These are phyloP conservation scores for Aspergillus tubingensis DNA, from an alignment of 2,329 filamentous ascomycete species.

Conservation along the genomic window DNA sequence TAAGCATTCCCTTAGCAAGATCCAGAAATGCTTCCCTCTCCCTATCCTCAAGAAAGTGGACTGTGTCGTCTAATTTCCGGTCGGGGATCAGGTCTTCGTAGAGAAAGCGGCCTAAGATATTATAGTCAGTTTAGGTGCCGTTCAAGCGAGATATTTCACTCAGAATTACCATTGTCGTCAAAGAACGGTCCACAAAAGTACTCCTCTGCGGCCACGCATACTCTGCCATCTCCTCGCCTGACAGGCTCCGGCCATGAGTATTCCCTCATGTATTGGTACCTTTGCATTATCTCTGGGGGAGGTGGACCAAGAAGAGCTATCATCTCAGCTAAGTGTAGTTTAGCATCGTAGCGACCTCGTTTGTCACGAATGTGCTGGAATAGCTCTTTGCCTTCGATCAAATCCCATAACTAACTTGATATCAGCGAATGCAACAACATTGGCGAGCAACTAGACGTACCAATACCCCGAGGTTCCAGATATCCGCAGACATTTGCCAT, in stretches of 20 bases:
- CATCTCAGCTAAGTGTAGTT: slow-evolving; percentile 47
- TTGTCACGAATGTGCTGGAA: slow-evolving; percentile 39
- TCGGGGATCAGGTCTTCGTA: slow-evolving; percentile 37
- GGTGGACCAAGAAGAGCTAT: slow-evolving; percentile 45
- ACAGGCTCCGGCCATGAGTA: slow-evolving; percentile 34
- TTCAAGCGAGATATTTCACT: too few species aligned
- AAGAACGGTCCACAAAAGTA: slow-evolving; percentile 44
- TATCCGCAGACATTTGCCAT: slow-evolving; percentile 43
- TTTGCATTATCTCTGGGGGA: slow-evolving; percentile 37
- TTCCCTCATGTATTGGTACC: slow-evolving; percentile 35
- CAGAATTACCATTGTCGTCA: slow-evolving; percentile 21
- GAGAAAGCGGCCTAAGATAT: slow-evolving; percentile 32
- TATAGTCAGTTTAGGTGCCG: too few species aligned
- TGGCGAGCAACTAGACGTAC: too few species aligned
- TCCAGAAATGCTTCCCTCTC: slow-evolving; percentile 30
- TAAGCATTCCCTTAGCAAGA: slow-evolving; percentile 34
- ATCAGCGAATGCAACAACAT: too few species aligned
- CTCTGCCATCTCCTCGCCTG: slow-evolving; percentile 28
- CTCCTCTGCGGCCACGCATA: slow-evolving; percentile 36
- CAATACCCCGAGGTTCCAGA: slow-evolving; percentile 46
- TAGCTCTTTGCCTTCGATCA: slow-evolving; percentile 40
- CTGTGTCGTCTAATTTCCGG: slow-evolving; percentile 31
- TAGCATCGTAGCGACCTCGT: slow-evolving; percentile 39
- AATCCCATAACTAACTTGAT: slow-evolving; percentile 31
- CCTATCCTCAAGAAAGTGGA: slow-evolving; percentile 30